These are phyloP conservation scores for Paxillus involutus DNA, from an alignment of 768 basidiomycete genomes.

Conservation along the genomic window DNA sequence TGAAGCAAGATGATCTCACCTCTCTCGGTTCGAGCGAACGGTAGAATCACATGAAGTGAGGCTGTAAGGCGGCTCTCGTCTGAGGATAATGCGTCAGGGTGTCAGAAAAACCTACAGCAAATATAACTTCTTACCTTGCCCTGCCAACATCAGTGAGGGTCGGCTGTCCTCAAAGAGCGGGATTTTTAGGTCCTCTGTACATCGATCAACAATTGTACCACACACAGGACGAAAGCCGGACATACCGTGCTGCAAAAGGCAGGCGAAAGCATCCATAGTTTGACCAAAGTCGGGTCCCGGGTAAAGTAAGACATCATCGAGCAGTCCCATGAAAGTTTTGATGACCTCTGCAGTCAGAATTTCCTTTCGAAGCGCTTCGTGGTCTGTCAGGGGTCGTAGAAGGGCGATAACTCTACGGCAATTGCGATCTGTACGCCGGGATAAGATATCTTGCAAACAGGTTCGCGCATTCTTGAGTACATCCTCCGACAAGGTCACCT, in stretches of 20 bases:
- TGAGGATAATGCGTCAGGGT: not conserved
- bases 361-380: conserved; percentile 8
- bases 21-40: conserved; percentile 1
- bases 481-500: not conserved
- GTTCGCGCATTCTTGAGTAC: conserved; percentile 5
- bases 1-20: not conserved
- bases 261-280: conserved; percentile 17
- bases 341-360: conserved; percentile 8
- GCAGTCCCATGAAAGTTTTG: conserved; percentile 8
- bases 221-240: not conserved
- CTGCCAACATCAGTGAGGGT: conserved; percentile 6
- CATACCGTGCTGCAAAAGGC: conserved; percentile 11
- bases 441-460: conserved; percentile 1
- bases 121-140: not conserved
- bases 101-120: not conserved
- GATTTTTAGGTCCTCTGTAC: not conserved
- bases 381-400: conserved; percentile 13
- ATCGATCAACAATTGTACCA: not conserved
- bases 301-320: conserved; percentile 2
- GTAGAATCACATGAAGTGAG: conserved; percentile 11
- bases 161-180: not conserved
- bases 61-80: conserved; percentile 14
- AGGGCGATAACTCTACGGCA: conserved; percentile 18
- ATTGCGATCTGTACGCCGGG: conserved; percentile 3
- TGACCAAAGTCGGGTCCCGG: conserved; percentile 12